A percentile compares a stretch with the other conserved stretches of the same genome.
Evolutionary conservation across 108 stramenopile species (phyloP).

Genomic region (Nitzschia sp.): DNA sequence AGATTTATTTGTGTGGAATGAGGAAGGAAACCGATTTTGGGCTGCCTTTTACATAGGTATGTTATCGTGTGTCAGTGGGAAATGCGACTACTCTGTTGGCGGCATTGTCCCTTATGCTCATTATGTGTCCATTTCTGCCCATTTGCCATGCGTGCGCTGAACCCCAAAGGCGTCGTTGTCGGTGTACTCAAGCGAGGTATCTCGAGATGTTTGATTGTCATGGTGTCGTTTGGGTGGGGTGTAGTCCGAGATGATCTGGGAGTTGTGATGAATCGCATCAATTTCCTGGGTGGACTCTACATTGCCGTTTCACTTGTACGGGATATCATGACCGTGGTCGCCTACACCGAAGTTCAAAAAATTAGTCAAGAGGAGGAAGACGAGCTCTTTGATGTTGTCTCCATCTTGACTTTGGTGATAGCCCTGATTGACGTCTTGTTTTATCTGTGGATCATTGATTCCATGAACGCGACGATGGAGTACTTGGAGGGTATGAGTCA

Average conservation of each 20-base stretch:
- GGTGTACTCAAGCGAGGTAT: slow-evolving; percentile 80
- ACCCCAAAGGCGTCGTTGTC: slow-evolving; percentile 68
- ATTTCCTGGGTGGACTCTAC: slow-evolving; percentile 65
- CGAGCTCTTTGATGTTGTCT: slow-evolving; percentile 74
- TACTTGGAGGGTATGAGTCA: slow-evolving; percentile 87
- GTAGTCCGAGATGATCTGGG: slow-evolving; percentile 80
- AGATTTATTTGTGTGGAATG: slow-evolving; percentile 85
- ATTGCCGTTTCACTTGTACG: slow-evolving; percentile 53
- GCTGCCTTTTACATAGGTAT: slow-evolving; percentile 66
- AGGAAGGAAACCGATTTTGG: slow-evolving; percentile 72
- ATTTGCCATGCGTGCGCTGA: too few relatives aligned
- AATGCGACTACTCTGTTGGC: neutral
- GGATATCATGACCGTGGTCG: slow-evolving; percentile 75
- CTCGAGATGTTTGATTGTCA: slow-evolving; percentile 76
- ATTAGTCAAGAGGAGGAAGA: slow-evolving; percentile 62
- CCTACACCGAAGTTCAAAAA: slow-evolving; percentile 68
- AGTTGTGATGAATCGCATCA: slow-evolving; percentile 62
- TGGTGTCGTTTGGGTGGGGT: slow-evolving; percentile 87
- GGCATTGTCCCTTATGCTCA: slow-evolving; percentile 2
- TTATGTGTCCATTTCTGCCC: neutral
- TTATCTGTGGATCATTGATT: slow-evolving; percentile 86
- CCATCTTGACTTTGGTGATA: slow-evolving; percentile 66
- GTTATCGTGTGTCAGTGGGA: slow-evolving; percentile 5
- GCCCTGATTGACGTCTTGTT: slow-evolving; percentile 73
- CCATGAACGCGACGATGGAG: slow-evolving; percentile 79